phyloP scores from a whole-genome alignment of 306 rosid species.

The Rosa rugosa region DNA sequence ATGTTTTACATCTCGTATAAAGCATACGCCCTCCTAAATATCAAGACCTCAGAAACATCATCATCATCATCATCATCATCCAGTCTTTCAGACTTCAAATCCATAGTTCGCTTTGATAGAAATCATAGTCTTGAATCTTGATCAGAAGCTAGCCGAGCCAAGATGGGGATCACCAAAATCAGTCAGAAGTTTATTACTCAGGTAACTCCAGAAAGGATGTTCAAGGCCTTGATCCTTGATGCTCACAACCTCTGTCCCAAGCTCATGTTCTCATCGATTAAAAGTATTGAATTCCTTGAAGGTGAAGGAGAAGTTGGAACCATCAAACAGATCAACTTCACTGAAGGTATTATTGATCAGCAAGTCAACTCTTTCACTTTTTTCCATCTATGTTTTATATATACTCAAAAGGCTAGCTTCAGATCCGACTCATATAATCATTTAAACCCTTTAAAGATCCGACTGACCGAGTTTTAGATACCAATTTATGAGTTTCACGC shows the following conservation, averaged over 20 bases:
- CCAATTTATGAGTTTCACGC: not conserved
- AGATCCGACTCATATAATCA: not conserved
- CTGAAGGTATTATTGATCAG: conserved; percentile 31
- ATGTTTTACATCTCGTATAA: not conserved
- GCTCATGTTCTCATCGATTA: conserved; percentile 44
- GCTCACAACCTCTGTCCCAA: conserved; percentile 43
- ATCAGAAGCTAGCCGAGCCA: conserved; percentile 4
- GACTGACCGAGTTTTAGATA: not conserved
- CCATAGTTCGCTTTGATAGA: not conserved
- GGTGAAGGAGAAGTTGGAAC: conserved; percentile 49
- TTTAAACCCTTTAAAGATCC: not conserved
- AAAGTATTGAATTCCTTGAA: conserved; percentile 43
- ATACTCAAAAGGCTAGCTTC: not conserved
- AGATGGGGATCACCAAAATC: conserved; percentile 35
- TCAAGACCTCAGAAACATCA: not conserved
- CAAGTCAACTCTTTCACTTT: not conserved
- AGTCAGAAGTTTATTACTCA: conserved; percentile 31
- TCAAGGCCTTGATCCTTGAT: conserved; percentile 55
- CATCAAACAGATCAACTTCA: conserved; percentile 47
- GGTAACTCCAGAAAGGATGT: conserved; percentile 52
- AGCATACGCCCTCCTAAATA: not conserved
- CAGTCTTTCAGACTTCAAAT: not conserved
- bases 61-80: not conserved
- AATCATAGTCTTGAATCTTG: not conserved
- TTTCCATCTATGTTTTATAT: not conserved